Conservation (phyloP, 2,329 filamentous ascomycete genomes). For the Curvularia spicifera region DNA sequence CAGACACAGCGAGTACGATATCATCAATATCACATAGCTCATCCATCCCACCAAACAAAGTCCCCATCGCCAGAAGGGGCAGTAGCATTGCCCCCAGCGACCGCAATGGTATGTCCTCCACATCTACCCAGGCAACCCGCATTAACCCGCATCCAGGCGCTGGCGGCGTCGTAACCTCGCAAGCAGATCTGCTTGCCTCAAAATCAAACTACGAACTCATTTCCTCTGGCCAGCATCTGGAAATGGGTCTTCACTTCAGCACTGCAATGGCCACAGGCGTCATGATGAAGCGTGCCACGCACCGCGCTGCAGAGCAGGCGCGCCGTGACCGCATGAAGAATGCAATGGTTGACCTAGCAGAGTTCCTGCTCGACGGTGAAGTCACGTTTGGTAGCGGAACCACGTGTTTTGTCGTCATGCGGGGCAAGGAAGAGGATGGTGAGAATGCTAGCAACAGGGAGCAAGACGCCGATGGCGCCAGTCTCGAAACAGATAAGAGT, state of each 20-base stretch:
- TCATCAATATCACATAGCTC: conserved; percentile 35
- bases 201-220: conserved; percentile 43
- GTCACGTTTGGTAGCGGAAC: conserved; percentile 42
- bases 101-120: conserved; percentile 30
- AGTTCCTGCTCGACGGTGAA: conserved; percentile 40
- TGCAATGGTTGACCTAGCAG: conserved; percentile 41
- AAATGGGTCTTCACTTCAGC: conserved; percentile 43
- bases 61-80: conserved; percentile 32
- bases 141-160: conserved; percentile 22
- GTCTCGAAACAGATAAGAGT: background rate
- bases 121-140: background rate
- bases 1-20: conserved; percentile 34
- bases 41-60: conserved; percentile 31
- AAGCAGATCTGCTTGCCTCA: conserved; percentile 38
- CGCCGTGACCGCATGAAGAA: conserved; percentile 43
- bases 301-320: conserved; percentile 42
- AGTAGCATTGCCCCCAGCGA: conserved; percentile 30
- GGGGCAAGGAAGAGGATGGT: conserved; percentile 22
- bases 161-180: conserved; percentile 35
- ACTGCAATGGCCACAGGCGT: conserved; percentile 43
- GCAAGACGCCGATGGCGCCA: conserved; percentile 16
- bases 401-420: conserved; percentile 41
- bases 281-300: conserved; percentile 44
- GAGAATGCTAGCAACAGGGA: background rate
- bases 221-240: conserved; percentile 37